These are phyloP conservation scores for Lycium ferocissimum DNA, from an alignment of 257 asterid genomes.

Conservation along the genomic window DNA sequence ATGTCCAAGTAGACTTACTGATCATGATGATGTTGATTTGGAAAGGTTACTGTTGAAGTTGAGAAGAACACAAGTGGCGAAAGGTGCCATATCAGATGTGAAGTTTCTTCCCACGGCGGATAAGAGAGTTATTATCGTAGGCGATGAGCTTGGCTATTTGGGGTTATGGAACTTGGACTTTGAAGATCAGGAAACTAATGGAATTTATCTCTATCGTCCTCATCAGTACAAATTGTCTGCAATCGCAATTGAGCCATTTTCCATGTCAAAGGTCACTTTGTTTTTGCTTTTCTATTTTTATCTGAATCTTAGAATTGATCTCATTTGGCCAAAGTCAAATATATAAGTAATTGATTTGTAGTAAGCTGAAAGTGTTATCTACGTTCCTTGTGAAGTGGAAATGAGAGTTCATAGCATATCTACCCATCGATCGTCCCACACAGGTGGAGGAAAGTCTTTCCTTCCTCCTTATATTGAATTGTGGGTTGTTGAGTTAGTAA, in stretches of 20 bases:
- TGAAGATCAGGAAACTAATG: constrained; percentile 50
- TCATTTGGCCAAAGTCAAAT: too few relatives aligned
- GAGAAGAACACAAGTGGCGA: constrained; percentile 73
- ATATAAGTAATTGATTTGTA: too few relatives aligned
- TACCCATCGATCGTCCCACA: too few relatives aligned
- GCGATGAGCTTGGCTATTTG: constrained; percentile 74
- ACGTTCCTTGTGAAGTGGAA: too few relatives aligned
- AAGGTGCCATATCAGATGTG: constrained; percentile 68
- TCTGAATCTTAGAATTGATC: too few relatives aligned
- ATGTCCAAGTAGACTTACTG: neutral
- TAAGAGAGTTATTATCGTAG: constrained; percentile 66
- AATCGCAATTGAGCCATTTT: constrained; percentile 60
- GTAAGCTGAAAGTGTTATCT: neutral
- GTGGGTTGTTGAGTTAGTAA: too few relatives aligned
- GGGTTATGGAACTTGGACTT: constrained; percentile 82
- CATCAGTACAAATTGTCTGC: constrained; percentile 81
- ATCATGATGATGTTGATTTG: constrained; percentile 40
- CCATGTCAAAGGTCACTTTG: constrained; percentile 63
- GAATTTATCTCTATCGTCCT: constrained; percentile 71
- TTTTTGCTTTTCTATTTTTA: neutral
- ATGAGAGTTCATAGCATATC: too few relatives aligned
- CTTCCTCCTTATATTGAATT: too few relatives aligned
- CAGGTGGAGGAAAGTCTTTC: too few relatives aligned
- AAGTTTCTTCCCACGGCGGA: constrained; percentile 67
- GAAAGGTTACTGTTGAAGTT: constrained; percentile 62